These are phyloP conservation scores for Rhodotorula sp. DNA, from an alignment of 1,284 basidiomycete genomes.

Conservation along the genomic window DNA sequence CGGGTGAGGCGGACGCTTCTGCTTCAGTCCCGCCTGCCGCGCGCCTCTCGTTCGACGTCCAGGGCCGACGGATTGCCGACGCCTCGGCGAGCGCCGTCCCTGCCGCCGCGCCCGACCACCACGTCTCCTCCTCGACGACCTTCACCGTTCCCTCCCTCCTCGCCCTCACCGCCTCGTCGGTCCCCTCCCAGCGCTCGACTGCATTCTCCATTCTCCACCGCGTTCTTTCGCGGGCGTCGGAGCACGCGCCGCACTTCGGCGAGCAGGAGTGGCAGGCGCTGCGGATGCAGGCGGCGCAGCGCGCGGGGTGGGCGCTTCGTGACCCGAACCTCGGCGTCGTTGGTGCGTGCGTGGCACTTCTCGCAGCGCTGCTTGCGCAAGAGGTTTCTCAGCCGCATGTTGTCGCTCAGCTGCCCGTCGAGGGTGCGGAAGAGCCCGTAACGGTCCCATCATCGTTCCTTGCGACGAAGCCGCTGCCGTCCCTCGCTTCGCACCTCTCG, in stretches of 20 bases:
- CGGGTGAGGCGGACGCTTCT: slow-evolving; percentile 13
- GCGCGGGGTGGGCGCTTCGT: slow-evolving; percentile 16
- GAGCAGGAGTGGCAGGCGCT: slow-evolving; percentile 11
- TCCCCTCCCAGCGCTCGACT: slow-evolving; percentile 37
- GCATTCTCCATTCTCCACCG: slow-evolving; percentile 22
- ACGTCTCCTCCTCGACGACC: slow-evolving; percentile 27
- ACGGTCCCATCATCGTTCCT: slow-evolving; percentile 20
- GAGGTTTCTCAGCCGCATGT: not conserved
- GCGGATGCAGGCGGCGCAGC: slow-evolving; percentile 4
- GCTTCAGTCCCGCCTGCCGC: not conserved
- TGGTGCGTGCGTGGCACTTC: slow-evolving; percentile 10
- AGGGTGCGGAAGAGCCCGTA: slow-evolving; percentile 13
- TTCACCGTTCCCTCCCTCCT: slow-evolving; percentile 36
- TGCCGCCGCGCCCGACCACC: slow-evolving; percentile 13
- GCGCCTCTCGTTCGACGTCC: slow-evolving; percentile 68
- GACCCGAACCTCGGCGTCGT: slow-evolving; percentile 31
- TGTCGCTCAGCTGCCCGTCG: not conserved
- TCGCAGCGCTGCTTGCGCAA: not conserved
- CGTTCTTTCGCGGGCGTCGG: not conserved
- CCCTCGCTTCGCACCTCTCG: slow-evolving; percentile 55
- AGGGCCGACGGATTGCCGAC: slow-evolving; percentile 56
- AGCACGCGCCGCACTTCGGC: slow-evolving; percentile 3
- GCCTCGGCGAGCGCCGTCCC: not conserved
- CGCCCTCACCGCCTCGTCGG: slow-evolving; percentile 33
- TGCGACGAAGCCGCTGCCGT: slow-evolving; percentile 55